Evolutionary conservation across 2,329 filamentous ascomycete species (phyloP), one percentile per base, ranked within the genome.

Genomic region (Scedosporium dehoogii): DNA sequence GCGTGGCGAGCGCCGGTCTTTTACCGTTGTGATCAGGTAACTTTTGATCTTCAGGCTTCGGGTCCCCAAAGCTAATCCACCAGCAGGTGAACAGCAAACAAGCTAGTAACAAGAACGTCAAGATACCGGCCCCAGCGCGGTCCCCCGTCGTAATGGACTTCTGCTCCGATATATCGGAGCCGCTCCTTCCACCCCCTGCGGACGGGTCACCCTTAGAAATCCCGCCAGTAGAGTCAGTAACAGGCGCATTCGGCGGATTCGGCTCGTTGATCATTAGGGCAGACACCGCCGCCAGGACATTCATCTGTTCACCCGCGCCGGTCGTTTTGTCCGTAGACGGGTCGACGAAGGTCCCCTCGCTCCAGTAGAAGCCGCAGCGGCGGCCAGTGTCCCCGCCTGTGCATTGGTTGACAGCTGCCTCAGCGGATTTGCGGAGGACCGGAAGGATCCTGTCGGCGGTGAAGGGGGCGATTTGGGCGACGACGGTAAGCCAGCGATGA

Each of bases 231-330:
- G 84, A 85, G 59, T 83, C 84, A 1, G 75, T 77, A 9, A 71
- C 66, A 1, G 76, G 76, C 0, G 81, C 81, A 16, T 78, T 72
- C 0, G 80, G 79, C 1, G 71, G 65, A 23, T 75, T 71, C 2
- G 74, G 73, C 4, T 71, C 66, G 29, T 72, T 69, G 55, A 83
- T 75, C 55, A 86, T 72, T 4, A 81, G 79, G 1, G 79, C 79
- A 4, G 79, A 79, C 18, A 86, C 78, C 3, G 85, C 79, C 27
- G 80, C 79, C 14, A 86, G 72, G 0, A 81, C 84, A 61, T 80
- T 80, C 77, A 87, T 84, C 68, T 84, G 77, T 70, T 87, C 82
- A 7, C 85, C 83, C 60, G 84, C 81, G 38, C 84, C 82, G 3
- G 74, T 78, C 63, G 77, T 81, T 38, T 38, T 38, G 33, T 38